Percentiles rank a stretch among this genome's conserved stretches.
Conservation (phyloP, 176 grass and related monocot species). For the Guadua angustifolia region DNA sequence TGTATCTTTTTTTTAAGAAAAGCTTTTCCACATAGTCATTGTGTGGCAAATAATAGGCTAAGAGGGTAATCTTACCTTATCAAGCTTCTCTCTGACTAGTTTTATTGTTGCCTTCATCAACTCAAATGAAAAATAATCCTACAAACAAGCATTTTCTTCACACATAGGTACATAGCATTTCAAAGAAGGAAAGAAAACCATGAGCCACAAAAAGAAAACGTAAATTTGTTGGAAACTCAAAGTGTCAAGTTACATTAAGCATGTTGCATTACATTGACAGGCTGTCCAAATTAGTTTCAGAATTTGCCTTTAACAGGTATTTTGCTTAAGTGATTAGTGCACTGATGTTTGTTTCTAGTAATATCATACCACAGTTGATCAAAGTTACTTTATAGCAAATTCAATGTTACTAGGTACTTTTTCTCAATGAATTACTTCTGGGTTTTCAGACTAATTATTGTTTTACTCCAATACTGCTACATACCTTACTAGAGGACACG, state of each 20-base stretch:
- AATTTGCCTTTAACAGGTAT: neutral
- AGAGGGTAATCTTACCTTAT: conserved; percentile 52
- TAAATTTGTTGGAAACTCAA: neutral
- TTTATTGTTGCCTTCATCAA: conserved; percentile 85
- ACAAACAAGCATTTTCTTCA: conserved; percentile 17
- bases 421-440: no score
- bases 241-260: neutral
- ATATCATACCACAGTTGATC: conserved; percentile 3
- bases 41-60: neutral
- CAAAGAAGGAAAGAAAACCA: neutral
- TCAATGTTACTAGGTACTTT: neutral
- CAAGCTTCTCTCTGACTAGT: conserved; percentile 75
- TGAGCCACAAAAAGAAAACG: neutral
- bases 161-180: neutral
- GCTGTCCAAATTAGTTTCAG: neutral
- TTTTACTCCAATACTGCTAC: no score
- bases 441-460: no score
- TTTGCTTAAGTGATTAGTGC: conserved; percentile 1
- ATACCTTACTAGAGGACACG: no score
- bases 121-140: conserved; percentile 86
- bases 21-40: neutral
- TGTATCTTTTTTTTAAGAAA: conserved; percentile 63
- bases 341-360: neutral
- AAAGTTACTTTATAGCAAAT: neutral
- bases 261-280: neutral